Evolutionary conservation across 257 asterid species (phyloP).

Genomic region (Nicotiana attenuata): DNA sequence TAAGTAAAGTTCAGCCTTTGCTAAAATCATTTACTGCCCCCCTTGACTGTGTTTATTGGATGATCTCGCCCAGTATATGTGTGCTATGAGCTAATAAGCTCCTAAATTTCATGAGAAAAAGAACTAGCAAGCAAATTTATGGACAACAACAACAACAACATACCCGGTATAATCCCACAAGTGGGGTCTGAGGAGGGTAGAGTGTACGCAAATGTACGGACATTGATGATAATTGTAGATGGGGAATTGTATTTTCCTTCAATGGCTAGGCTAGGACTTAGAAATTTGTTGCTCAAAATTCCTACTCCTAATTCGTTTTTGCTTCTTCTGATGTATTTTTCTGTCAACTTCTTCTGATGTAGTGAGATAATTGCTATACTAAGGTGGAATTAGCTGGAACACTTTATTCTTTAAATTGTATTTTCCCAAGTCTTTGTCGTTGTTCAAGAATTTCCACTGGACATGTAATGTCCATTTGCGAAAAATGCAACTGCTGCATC

Average conservation of each 20-base stretch:
- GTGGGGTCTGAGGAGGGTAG: no score
- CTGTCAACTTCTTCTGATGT: no score
- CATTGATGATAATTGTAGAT: not conserved
- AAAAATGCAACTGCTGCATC: not conserved
- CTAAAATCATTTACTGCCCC: not conserved
- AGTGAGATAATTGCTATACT: not conserved
- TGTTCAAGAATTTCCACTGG: not conserved
- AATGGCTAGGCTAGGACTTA: not conserved
- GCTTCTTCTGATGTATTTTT: not conserved
- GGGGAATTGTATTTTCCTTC: not conserved
- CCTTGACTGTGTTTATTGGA: not conserved
- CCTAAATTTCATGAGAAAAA: not conserved
- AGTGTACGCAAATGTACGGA: not conserved
- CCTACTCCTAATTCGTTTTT: not conserved
- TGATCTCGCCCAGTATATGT: not conserved
- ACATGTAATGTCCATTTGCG: not conserved
- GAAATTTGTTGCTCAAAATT: not conserved
- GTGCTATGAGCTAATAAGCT: not conserved
- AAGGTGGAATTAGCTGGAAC: not conserved
- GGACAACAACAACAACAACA: not conserved
- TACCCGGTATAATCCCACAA: no score
- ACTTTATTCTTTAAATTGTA: not conserved
- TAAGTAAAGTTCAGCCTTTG: not conserved
- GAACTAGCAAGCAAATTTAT: not conserved
- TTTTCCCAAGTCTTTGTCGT: not conserved